Percentiles rank a stretch among this genome's conserved stretches.
Conservation (phyloP, 163 green algal species). For the Chloromonas sp. region DNA sequence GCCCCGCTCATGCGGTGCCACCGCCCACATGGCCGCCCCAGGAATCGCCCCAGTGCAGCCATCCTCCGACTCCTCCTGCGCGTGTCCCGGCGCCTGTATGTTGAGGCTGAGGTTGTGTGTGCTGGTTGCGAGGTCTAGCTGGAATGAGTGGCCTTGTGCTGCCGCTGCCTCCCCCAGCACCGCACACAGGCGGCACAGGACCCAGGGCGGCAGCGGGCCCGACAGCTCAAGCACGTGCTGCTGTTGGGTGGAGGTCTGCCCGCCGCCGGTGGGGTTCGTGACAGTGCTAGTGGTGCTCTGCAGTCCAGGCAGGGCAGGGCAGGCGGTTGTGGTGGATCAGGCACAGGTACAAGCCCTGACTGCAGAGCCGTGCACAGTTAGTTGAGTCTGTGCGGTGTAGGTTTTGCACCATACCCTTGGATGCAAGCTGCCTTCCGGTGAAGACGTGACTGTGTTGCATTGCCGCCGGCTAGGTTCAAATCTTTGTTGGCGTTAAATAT, state of each 20-base stretch:
- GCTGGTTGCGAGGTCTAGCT: no score
- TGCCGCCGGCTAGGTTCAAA: neutral
- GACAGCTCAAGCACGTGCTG: slow-evolving; percentile 1
- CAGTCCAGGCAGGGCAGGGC: neutral
- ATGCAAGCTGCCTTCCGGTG: no score
- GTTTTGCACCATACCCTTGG: no score
- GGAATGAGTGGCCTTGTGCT: neutral
- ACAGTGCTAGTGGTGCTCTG: neutral
- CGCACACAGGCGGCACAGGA: neutral
- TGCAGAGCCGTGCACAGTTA: neutral
- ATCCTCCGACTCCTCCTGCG: no score
- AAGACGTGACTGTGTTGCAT: neutral
- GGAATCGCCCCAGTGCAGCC: no score
- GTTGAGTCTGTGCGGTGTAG: neutral
- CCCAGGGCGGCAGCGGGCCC: neutral
- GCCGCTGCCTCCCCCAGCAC: neutral
- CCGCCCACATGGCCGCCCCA: no score
- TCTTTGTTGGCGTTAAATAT: neutral
- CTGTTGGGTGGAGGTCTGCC: neutral
- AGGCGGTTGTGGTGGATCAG: no score
- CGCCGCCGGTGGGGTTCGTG: neutral
- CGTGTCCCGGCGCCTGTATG: no score
- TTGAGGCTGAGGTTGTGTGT: no score
- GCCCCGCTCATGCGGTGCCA: no score
- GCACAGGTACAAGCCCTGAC: neutral